Conservation (phyloP, 352 stramenopile species). For the Globisporangium solare region DNA sequence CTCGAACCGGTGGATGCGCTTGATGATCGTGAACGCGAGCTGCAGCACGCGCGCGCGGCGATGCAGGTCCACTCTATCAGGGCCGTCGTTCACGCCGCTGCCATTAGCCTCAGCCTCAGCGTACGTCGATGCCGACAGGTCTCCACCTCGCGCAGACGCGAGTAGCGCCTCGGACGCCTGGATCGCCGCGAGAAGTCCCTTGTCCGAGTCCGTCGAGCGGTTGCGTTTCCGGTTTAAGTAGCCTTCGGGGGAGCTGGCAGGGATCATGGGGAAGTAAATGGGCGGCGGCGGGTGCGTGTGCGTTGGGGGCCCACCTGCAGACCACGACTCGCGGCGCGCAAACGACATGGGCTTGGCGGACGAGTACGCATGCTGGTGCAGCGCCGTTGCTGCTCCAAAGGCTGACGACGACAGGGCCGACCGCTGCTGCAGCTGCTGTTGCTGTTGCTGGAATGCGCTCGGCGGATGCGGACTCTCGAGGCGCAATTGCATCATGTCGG, state of each 20-base stretch:
- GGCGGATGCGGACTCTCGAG: constrained; percentile 38
- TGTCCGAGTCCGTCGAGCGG: constrained; percentile 64
- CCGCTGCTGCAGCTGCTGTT: constrained; percentile 7
- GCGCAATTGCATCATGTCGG: constrained; percentile 70
- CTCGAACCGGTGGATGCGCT: constrained; percentile 57
- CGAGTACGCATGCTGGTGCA: constrained; percentile 50
- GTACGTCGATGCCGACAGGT: background rate
- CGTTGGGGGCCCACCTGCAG: background rate
- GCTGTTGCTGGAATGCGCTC: constrained; percentile 7
- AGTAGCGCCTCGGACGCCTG: constrained; percentile 36
- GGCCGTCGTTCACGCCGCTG: background rate
- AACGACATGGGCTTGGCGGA: constrained; percentile 38
- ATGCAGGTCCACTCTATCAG: constrained; percentile 32
- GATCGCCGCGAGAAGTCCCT: constrained; percentile 42
- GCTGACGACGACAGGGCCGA: constrained; percentile 14
- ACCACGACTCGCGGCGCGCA: constrained; percentile 22
- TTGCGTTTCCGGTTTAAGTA: constrained; percentile 69
- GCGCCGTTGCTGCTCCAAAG: constrained; percentile 10
- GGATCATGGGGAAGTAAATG: constrained; percentile 28
- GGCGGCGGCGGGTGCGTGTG: background rate
- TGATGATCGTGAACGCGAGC: constrained; percentile 52
- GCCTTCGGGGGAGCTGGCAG: constrained; percentile 14
- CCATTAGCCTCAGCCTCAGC: constrained; percentile 17
- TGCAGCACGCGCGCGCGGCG: constrained; percentile 53
- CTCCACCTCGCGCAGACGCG: constrained; percentile 4